Evolutionary conservation across 192 early-diverging fungal genomes (phyloP), one percentile per base, ranked within the genome.

Genomic region (Backusella mclennaniae): DNA sequence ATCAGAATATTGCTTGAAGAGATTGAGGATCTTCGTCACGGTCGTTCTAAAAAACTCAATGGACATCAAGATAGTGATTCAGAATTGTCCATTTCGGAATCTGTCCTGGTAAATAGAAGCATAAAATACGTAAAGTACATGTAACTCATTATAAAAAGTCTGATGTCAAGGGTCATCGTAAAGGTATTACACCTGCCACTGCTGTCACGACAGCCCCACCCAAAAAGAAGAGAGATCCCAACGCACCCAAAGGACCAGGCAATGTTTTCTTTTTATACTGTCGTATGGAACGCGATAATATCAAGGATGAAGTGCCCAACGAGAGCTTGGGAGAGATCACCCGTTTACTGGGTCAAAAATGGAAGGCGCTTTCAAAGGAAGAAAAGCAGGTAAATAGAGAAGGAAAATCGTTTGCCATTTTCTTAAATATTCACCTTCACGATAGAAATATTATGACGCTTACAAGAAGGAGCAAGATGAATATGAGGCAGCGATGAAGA

Each of bases 241-340:
- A 83, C 73, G 84, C 84, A 35, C 84, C 84, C 19, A 85, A 85
- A 74, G 73, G 84, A 15, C 84, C 84, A 17, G 80, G 84, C 36
- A 85, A 85, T 42, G 84, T 83, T 19, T 85, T 85, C 73, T 84
- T 85, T 67, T 69, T 85, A 19, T 85, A 83, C 63, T 84, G 84
- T 59, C 76, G 83, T 36, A 69, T 79, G 73, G 82, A 85, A 73
- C 79, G 84, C 19, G 84, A 85, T 53, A 83, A 83, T 69, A 79
- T 83, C 29, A 85, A 83, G 74, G 84, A 85, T 56, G 80, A 83
- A 38, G 63, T 81, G 9, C 79, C 76, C 15, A 79, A 69, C 9
- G 83, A 85, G 56, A 80, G 77, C 21, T 78, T 81, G 41, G 79
- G 80, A 12, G 82, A 84, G 38, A 70, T 85, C 15, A 85, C 84